Base-by-base conservation (phyloP, 2,329 filamentous ascomycete genomes). In the Botrytis elliptica region DNA sequence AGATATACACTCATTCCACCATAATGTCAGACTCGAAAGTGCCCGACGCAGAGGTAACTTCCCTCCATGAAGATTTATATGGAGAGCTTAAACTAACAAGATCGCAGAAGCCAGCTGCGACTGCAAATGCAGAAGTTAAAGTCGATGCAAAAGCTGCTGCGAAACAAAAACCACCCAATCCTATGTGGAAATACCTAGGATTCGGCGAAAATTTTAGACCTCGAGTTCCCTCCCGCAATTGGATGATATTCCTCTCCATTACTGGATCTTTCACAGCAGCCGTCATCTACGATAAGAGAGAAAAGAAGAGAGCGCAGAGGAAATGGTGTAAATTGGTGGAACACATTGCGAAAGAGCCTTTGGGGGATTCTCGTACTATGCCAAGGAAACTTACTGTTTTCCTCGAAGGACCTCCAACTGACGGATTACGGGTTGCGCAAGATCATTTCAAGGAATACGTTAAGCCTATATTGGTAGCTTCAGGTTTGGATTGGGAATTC, bases 401-500 rank as follows among this genome's bases (percentile, higher is more conserved):
- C 82, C 86, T 99, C 71, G 90, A 93, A 75, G 91, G 92, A 6
- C 95, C 96, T 9, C 96, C 96, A 0, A 93, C 92, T 20, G 95
- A 98, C 83, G 92, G 93, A 8, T 84, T 98, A 71, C 89, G 94
- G 73, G 84, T 89, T 60, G 93, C 95, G n/a, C 92, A 97, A 79
- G 94, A 98, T 78, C 95, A 98, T 83, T 99, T 97, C 83, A 91
- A 94, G 80, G 93, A 97, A 82, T 99, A 98, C 81, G 89, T 98
- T 62, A 98, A 98, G 85, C 96, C 96, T 2, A 88, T 99, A 40
- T 85, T 99, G 57, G 93, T 96, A 6, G 92, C 94, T 3, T 95
- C 93, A 1, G 95, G 95, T 0, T 84, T 98, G 80, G 96, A 99
- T 82, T 98, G 97, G 90, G 95, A 98, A 79, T 97, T 98, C 73